These are phyloP conservation scores for Venturiaceae sp. DNA, from an alignment of 2,329 filamentous ascomycete species.

Conservation along the genomic window DNA sequence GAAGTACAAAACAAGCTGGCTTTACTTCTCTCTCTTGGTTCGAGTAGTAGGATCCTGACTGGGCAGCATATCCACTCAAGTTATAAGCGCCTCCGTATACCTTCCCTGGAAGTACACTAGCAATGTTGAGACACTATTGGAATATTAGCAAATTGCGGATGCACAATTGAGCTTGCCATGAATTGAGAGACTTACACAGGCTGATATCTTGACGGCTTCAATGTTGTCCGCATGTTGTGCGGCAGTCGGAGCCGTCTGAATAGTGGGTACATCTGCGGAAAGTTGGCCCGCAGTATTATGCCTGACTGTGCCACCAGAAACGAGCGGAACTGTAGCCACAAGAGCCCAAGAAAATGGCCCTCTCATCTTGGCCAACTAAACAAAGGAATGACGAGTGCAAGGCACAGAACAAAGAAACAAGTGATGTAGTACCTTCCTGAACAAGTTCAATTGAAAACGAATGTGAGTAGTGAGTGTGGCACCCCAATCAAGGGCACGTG, in stretches of 20 bases:
- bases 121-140: neutral
- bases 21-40: neutral
- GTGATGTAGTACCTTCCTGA: neutral
- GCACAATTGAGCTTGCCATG: neutral
- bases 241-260: neutral
- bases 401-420: neutral
- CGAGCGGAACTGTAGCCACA: neutral
- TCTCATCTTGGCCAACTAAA: neutral
- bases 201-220: neutral
- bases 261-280: neutral
- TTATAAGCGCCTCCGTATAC: neutral
- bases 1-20: conserved; percentile 5
- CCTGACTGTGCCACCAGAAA: neutral
- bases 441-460: neutral
- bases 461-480: neutral
- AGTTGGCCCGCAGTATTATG: neutral
- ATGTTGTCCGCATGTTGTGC: neutral
- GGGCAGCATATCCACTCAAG: neutral
- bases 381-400: neutral
- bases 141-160: neutral
- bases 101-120: neutral
- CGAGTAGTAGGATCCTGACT: neutral
- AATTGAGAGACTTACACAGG: neutral
- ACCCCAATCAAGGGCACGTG: neutral
- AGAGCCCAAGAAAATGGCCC: neutral